Evolutionary conservation across 2,329 filamentous ascomycete genomes (phyloP).

Genomic region (Ceratocystis destructans): DNA sequence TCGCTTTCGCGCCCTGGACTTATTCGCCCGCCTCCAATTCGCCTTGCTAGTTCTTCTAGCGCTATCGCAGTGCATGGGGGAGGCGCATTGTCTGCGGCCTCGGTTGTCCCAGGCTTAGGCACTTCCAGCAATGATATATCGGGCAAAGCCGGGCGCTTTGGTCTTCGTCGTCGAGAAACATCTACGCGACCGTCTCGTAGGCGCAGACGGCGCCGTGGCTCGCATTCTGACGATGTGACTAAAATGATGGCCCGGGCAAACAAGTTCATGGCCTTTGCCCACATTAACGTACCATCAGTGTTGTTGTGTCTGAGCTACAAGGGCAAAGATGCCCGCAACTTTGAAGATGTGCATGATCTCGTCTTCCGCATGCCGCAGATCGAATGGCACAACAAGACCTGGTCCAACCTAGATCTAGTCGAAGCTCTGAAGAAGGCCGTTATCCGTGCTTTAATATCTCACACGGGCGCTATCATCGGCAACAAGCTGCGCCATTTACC

Average conservation of each 20-base stretch:
- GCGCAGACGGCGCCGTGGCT: conserved; percentile 22
- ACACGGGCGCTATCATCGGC: conserved; percentile 89
- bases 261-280: conserved; percentile 93
- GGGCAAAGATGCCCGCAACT: conserved; percentile 84
- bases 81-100: background rate
- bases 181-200: conserved; percentile 34
- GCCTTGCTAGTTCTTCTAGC: background rate
- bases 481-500: conserved; percentile 94
- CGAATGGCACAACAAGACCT: conserved; percentile 97
- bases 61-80: background rate
- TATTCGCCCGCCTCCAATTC: conserved; percentile 24
- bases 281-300: conserved; percentile 89
- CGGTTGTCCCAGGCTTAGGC: background rate
- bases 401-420: conserved; percentile 92
- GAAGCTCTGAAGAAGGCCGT: conserved; percentile 88
- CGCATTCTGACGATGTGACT: conserved; percentile 73
- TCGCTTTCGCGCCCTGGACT: conserved; percentile 6
- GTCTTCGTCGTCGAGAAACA: conserved; percentile 37
- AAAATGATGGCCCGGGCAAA: conserved; percentile 94
- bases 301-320: conserved; percentile 94
- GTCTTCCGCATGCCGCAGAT: conserved; percentile 90
- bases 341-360: conserved; percentile 94
- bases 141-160: conserved; percentile 33
- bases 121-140: background rate
- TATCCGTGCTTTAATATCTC: conserved; percentile 83